Base-by-base conservation (phyloP, 768 basidiomycete genomes). In the Fomitopsis serialis region DNA sequence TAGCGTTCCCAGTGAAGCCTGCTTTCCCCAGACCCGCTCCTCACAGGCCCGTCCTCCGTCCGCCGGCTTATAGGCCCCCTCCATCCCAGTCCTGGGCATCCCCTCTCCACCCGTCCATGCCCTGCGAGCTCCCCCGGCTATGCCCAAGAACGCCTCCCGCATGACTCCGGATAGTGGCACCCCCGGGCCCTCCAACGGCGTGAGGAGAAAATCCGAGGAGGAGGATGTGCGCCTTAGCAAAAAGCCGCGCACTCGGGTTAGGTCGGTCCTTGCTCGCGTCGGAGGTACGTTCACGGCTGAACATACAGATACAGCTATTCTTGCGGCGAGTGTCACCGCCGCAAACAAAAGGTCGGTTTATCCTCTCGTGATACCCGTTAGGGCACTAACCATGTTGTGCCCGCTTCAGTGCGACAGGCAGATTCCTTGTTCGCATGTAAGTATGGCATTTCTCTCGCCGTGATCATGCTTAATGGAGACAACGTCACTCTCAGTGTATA, bases 271-370 rank as follows among this genome's bases (percentile, higher is more conserved):
- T 40, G 37, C 15, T 6, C 37, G 29, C 37, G 6, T 40, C 37
- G 7, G 37, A 40, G 37, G 5, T 19, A 7, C 15, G 37, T 11
- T 4, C 22, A n/a, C 9, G 29, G 40, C 12, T 19, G 44, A 37
- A 36, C 32, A 19, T 13, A 3, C 37, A 24, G 3, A 19, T 43
- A 7, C 62, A 90, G 88, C 68, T 91, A 89, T 60, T 90, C 89
- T 9, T 91, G 89, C 53, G 87, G 87, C 17, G 90, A 93, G 72
- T 92, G 91, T 58, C 91, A 92, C 72, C 81, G 90, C 21, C 76
- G 90, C 56, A 93, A 93, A 66, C 90, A 93, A 70, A 92, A 92
- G 79, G 89, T 87, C 52, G 8, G 54, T 45, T 1, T 34, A 5
- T 7, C 35, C 29, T 45, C 21, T 27, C 23, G 3, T 13, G 10